Base-by-base conservation (phyloP, 73 alveolate genomes). In the Paramecium primaurelia region DNA sequence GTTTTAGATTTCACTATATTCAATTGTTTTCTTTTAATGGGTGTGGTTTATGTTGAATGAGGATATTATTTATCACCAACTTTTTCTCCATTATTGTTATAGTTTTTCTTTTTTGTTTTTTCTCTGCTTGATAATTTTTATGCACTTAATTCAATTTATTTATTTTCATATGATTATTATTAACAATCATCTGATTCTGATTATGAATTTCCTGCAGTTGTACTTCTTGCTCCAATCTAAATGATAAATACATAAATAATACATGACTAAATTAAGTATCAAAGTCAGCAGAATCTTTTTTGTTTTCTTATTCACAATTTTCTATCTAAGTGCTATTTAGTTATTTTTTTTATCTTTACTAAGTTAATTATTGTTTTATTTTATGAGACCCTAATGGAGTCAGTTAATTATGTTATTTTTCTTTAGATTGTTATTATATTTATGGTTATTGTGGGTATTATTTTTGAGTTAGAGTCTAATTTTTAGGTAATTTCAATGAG, bases 201-300 rank as follows among this genome's bases (percentile, higher is more conserved):
- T 64, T 64, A 64, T 2, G 84, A 64, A 64, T 64, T 64, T 64
- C 84, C 84, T 64, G 84, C 51, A 14, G 84, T 64, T 34, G 84
- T 64, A 64, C 84, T 64, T 64, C 51, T 64, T 28, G 84, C 84
- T 34, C 84, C 84, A 28, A 64, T 26, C 84, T 64, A 64, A 10
- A 8, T 64, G 30, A 54, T 22, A 6, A 3, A 12, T 32, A 28
- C 25, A 22, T 9, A 40, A 14, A 32, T 30, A 7, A 14, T 64
- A 64, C 84, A 64, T 64, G 84, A 64, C 84, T 64, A 64, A 64
- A 64, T 26, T 64, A 34, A 28, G 84, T 26, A 64, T 64, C 84
- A 32, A 14, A 64, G 84, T 64, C 84, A 14, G 22, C 20, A 5
- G 12, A 64, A 64, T 64, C 84, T 54, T 54, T 54, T 54, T 54